Evolutionary conservation across 1,284 basidiomycete species (phyloP).

Genomic region (Cystobasidium sp.): DNA sequence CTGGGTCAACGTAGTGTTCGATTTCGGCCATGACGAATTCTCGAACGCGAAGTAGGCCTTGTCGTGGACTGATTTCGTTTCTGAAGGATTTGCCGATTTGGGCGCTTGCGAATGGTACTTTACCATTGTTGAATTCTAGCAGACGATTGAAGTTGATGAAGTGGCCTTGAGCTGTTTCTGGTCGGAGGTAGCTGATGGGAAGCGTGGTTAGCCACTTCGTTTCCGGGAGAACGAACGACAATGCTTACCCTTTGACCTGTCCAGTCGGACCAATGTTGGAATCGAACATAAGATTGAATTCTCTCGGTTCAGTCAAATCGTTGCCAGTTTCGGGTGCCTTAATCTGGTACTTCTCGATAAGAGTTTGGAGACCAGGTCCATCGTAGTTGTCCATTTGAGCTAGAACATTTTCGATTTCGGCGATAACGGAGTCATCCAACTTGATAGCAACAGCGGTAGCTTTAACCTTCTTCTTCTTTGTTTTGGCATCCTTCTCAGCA

Average conservation of each 20-base stretch:
- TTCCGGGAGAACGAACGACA: background rate
- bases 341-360: slow-evolving; percentile 82
- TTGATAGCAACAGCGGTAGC: slow-evolving; percentile 76
- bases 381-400: slow-evolving; percentile 97
- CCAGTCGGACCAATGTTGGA: slow-evolving; percentile 97
- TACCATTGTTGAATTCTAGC: slow-evolving; percentile 97
- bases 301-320: slow-evolving; percentile 86
- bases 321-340: slow-evolving; percentile 91
- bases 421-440: slow-evolving; percentile 75
- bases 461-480: slow-evolving; percentile 82
- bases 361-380: slow-evolving; percentile 83
- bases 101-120: slow-evolving; percentile 93
- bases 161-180: slow-evolving; percentile 98
- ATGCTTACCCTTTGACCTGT: slow-evolving; percentile 82
- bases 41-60: slow-evolving; percentile 89
- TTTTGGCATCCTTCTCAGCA: slow-evolving; percentile 65
- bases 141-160: slow-evolving; percentile 98
- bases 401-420: slow-evolving; percentile 79
- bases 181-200: slow-evolving; percentile 79
- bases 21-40: slow-evolving; percentile 99
- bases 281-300: slow-evolving; percentile 99
- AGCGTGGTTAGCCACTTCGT: background rate
- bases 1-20: slow-evolving; percentile 97
- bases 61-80: slow-evolving; percentile 97
- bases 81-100: slow-evolving; percentile 96